Evolutionary conservation across 345 rosid genomes (phyloP).

Genomic region (Lumnitzera littorea): DNA sequence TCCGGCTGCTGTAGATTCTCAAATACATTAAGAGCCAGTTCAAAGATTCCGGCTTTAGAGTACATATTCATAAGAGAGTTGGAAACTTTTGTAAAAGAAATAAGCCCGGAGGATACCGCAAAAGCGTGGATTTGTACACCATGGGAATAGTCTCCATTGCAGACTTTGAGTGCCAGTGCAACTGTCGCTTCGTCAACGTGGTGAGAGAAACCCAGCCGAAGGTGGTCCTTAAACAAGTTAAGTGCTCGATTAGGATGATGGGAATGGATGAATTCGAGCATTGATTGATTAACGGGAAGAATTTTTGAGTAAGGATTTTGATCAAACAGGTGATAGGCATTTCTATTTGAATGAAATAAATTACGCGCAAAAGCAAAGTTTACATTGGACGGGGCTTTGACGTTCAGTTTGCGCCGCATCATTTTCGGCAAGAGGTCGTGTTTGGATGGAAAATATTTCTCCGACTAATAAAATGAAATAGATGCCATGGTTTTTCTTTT

Average conservation of each 20-base stretch:
- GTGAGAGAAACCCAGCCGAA: slow-evolving; percentile 20
- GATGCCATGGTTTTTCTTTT: too few relatives aligned
- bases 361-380: too few relatives aligned
- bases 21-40: slow-evolving; percentile 47
- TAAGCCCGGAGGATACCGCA: slow-evolving; percentile 49
- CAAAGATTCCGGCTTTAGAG: slow-evolving; percentile 47
- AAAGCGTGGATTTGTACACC: slow-evolving; percentile 74
- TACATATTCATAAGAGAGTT: slow-evolving; percentile 73
- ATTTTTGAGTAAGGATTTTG: slow-evolving; percentile 18
- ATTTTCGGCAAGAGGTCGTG: too few relatives aligned
- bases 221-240: slow-evolving; percentile 28
- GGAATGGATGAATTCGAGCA: slow-evolving; percentile 28
- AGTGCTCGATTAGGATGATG: slow-evolving; percentile 32
- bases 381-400: too few relatives aligned
- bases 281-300: slow-evolving; percentile 24
- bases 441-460: too few relatives aligned
- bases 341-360: too few relatives aligned
- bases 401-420: too few relatives aligned
- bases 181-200: slow-evolving; percentile 46
- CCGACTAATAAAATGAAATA: too few relatives aligned
- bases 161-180: slow-evolving; percentile 61
- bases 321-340: slow-evolving; percentile 29
- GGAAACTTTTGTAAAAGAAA: slow-evolving; percentile 43
- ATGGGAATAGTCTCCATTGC: slow-evolving; percentile 34
- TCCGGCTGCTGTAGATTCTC: slow-evolving; percentile 54